Evolutionary conservation across 1,139 yeast species (phyloP), one percentile per base, ranked within the genome.

Genomic region (Yamadazyma aaseri): DNA sequence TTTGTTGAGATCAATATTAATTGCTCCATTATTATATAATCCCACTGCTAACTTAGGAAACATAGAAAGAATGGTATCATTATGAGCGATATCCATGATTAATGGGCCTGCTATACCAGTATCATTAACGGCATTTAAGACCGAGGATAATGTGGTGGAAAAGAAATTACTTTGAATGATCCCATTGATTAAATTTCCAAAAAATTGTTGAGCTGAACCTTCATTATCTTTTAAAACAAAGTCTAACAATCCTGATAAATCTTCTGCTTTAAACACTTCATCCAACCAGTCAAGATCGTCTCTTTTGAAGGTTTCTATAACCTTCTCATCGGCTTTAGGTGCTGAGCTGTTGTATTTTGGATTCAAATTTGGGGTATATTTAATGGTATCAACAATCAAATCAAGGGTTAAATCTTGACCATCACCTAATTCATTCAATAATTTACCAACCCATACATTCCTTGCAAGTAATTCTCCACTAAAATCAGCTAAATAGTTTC

Each of bases 161-260:
- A 61, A 52, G 4, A 63, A 35, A 6, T 51, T 41, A 3, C 68
- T 60, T 16, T 47, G 45, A 10, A 61, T 27, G 8, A 62, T 57
- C 6, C 58, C 50, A 25, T 57, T 56, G 6, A 60, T 39, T 13
- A 66, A 34, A 43, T 68, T 68, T 37, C 50, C 53, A 22, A 67
- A 27, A 39, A 70, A 68, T 4, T 52, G 42, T 28, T 46, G 45
- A 2, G 71, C 63, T 8, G 70, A 57, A 3, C 74, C 74, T 20
- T 55, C 57, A 26, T 40, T 38, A 15, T 38, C 49, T 26, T 31
- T 39, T 15, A 11, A 7, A n/a, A 23, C 28, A 10, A 22, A 20
- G n/a, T 32, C 30, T 10, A 32, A 17, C 7, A 27, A 28, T 13
- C 20, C 29, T n/a, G 21, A 9, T 5, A 25, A 25, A 9, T 20